Base-by-base conservation (phyloP, 495 filamentous ascomycete species). In the Penicillium taxi region DNA sequence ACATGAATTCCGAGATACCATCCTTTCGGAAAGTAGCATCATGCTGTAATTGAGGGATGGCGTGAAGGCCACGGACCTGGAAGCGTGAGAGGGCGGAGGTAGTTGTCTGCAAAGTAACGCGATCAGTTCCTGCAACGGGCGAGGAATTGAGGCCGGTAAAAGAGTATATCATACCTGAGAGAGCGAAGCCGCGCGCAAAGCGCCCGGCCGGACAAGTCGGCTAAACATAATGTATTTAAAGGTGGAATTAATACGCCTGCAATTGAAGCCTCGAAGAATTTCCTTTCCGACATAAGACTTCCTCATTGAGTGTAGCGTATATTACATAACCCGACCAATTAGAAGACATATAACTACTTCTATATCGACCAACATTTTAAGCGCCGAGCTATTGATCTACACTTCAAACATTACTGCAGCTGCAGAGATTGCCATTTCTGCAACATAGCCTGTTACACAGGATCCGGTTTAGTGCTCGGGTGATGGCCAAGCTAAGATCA, bases 1-100 rank as follows among this genome's bases (percentile, higher is more conserved):
- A 76, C 34, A 93, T 63, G 28, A 95, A 66, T 6, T 73, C 75
- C 11, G 75, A 70, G 7, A 94, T 64, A 30, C 82, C 85, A 42
- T 84, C 45, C 37, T 72, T 44, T 29, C 61, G 53, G 42, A 73
- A 78, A 20, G 52, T 32, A 5, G 52, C 39, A 22, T 78, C 59
- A 52, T 83, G 70, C 6, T 62, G 53, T 48, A 94, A 72, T 28
- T 54, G 40, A 6, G 82, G 82, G 15, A 86, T 57, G 17, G 52
- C 39, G 43, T 90, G 84, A 13, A 67, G 23, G 39, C 49, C 50
- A 45, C 66, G 66, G 41, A 36, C 52, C 50, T 68, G 66, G 47
- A 57, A 57, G 50, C 58, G 59, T 52, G 60, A 47, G 50, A 67
- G 52, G 40, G 60, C 55, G 53, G 59, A 63, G 48, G 54, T 43